A percentile compares a stretch with the other conserved stretches of the same genome.
phyloP scores from a whole-genome alignment of 164 flowering plant genomes.

The Tetracentron sinense region DNA sequence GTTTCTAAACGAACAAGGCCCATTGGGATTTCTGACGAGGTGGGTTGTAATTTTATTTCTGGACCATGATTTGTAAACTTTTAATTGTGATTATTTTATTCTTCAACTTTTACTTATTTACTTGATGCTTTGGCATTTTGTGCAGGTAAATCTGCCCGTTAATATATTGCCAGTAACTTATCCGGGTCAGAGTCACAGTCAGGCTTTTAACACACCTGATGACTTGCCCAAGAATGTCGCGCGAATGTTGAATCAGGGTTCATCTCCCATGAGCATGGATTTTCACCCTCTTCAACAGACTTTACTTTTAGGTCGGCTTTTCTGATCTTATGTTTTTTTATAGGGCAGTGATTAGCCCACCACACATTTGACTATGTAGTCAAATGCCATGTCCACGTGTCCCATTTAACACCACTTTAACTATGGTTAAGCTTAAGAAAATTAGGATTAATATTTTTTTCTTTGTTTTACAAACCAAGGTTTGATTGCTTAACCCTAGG shows the following conservation, averaged over 20 bases:
- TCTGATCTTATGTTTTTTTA: background rate
- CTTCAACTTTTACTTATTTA: background rate
- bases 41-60: slow-evolving; percentile 12
- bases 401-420: too few relatives aligned
- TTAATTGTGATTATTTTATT: background rate
- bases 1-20: slow-evolving; percentile 64
- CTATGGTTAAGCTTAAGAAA: too few relatives aligned
- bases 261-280: slow-evolving; percentile 89
- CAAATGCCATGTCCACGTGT: too few relatives aligned
- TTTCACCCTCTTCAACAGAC: slow-evolving; percentile 82
- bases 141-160: slow-evolving; percentile 63
- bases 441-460: too few relatives aligned
- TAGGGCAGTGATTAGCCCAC: too few relatives aligned
- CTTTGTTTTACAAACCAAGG: too few relatives aligned
- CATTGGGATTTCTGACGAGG: slow-evolving; percentile 72
- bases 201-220: slow-evolving; percentile 48
- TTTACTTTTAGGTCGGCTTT: slow-evolving; percentile 60
- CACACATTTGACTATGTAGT: too few relatives aligned
- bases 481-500: too few relatives aligned
- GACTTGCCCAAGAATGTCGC: slow-evolving; percentile 76
- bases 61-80: background rate
- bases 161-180: slow-evolving; percentile 58
- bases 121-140: slow-evolving; percentile 2
- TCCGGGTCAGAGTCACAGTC: slow-evolving; percentile 54
- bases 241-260: slow-evolving; percentile 62